phyloP scores from a whole-genome alignment of 805 yeast genomes.

The Lachancea lanzarotensis region DNA sequence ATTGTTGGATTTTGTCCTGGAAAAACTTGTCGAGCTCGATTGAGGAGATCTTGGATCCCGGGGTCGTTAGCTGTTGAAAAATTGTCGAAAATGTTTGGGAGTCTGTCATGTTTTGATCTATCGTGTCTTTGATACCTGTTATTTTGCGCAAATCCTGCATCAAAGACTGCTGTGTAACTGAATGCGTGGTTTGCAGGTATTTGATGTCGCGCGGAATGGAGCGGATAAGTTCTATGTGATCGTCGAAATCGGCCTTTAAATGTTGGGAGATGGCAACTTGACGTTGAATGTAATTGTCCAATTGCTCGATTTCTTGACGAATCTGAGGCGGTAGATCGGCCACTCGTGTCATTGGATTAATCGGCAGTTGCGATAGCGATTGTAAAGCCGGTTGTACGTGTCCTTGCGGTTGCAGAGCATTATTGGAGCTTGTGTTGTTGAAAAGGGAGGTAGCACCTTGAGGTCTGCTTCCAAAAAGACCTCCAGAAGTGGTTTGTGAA shows the following conservation, averaged over 20 bases:
- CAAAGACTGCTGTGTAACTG: conserved; percentile 59
- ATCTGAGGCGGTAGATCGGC: conserved; percentile 67
- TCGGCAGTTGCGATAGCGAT: conserved; percentile 39
- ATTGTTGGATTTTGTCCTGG: conserved; percentile 35
- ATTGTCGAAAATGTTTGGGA: conserved; percentile 49
- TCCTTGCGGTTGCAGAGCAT: conserved; percentile 13
- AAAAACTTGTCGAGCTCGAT: conserved; percentile 53
- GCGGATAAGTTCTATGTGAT: conserved; percentile 56
- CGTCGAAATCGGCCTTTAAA: conserved; percentile 52
- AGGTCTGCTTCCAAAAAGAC: conserved; percentile 33
- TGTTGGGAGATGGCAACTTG: conserved; percentile 70
- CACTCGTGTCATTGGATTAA: conserved; percentile 70
- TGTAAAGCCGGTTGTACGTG: conserved; percentile 36
- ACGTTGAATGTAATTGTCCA: conserved; percentile 64
- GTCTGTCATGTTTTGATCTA: conserved; percentile 37
- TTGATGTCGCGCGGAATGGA: conserved; percentile 70
- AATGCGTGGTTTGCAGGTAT: conserved; percentile 53
- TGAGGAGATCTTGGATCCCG: conserved; percentile 53
- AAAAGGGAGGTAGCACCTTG: conserved; percentile 31
- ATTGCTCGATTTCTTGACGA: conserved; percentile 60
- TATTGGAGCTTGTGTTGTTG: conserved; percentile 24
- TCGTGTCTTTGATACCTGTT: conserved; percentile 38
- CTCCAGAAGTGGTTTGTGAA: conserved; percentile 8
- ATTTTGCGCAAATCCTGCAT: conserved; percentile 43
- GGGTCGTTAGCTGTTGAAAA: conserved; percentile 43